Base-by-base conservation (phyloP, 2,329 filamentous ascomycete species). In the Fusarium circinatum region DNA sequence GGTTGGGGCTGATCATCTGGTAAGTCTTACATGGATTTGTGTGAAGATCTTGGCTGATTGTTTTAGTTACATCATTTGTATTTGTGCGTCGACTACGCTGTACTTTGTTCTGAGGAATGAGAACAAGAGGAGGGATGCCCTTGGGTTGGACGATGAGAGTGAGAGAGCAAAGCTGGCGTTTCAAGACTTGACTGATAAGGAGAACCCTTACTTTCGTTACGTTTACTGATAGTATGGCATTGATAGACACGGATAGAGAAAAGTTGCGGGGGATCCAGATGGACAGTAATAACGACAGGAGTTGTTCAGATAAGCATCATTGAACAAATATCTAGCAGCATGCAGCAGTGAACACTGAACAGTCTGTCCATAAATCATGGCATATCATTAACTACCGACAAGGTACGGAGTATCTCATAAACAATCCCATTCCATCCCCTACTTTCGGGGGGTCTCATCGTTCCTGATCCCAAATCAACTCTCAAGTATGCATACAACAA, bases 121-220 rank as follows among this genome's bases (percentile, higher is more conserved):
- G 65, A 94, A 94, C 72, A 85, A 79, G 73, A 83, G 82, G 52
- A 85, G 89, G 54, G 85, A 85, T 26, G 72, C 69, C 1, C 44
- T 90, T 12, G 80, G 86, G 0, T 75, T 70, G 8, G 67, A 89
- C 12, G 87, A 93, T 72, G 89, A 92, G 70, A 58, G 76, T 2
- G 91, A 93, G 75, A 85, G 90, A 58, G 91, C 89, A 52, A 89
- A 89, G 73, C 77, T 92, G 58, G 91, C 91, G 0, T 94, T 93
- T 67, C 86, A 89, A 61, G 91, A 93, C 78, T 80, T 93, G 71
- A 93, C 92, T 1, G 92, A 93, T 74, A 90, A 89, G 79, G 84
- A 93, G 80, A 93, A 93, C 74, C 86, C 86, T 3, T 91, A 91
- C 77, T 93, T 93, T 75, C 84, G 86, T 75, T 93, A 93, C 71